Percentiles rank a stretch among this genome's conserved stretches.
These are phyloP conservation scores for Leishmania arabica DNA, from an alignment of 208 protist species.

Conservation along the genomic window DNA sequence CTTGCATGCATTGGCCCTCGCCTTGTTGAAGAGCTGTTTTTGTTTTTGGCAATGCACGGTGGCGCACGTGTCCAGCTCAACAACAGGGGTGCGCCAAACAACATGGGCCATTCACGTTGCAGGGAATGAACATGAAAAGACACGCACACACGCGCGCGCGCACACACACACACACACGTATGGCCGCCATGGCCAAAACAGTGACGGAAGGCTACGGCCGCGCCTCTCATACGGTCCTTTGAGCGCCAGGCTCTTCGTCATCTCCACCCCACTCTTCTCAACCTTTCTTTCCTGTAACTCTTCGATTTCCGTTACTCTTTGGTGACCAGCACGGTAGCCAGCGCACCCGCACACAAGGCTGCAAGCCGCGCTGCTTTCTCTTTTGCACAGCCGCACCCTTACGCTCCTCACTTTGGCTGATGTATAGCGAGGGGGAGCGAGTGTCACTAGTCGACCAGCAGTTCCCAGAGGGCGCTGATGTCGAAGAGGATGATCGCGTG, in stretches of 20 bases:
- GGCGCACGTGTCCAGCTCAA: neutral
- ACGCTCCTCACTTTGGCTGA: neutral
- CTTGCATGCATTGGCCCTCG: neutral
- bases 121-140: neutral
- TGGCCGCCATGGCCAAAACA: neutral
- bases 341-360: neutral
- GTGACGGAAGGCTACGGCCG: neutral
- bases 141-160: neutral
- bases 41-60: neutral
- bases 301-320: neutral
- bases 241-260: neutral
- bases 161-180: neutral
- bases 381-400: neutral
- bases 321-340: neutral
- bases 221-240: neutral
- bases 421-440: conserved; percentile 27
- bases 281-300: conserved; percentile 6
- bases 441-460: conserved; percentile 34
- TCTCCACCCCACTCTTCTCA: conserved; percentile 17
- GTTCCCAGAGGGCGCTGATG: conserved; percentile 34
- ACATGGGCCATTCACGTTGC: neutral
- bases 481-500: conserved; percentile 48
- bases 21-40: neutral
- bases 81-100: neutral
- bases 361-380: neutral